Evolutionary conservation across 768 basidiomycete species (phyloP).

Genomic region (Filobasidium floriforme): DNA sequence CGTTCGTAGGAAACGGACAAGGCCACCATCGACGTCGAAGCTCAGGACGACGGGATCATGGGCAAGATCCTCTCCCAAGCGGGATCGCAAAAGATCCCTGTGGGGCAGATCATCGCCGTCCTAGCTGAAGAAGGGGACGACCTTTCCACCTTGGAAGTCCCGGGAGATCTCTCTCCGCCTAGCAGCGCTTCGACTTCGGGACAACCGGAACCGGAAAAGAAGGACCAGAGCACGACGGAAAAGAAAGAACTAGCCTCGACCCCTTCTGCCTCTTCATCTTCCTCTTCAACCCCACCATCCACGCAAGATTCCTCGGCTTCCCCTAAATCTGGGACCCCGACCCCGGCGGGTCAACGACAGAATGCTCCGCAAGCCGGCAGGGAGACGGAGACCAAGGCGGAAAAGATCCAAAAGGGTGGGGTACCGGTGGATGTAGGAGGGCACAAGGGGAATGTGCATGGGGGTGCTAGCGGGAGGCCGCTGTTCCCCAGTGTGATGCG

Average conservation of each 20-base stretch:
- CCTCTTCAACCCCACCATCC: conserved; percentile 27
- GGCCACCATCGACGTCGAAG: conserved; percentile 47
- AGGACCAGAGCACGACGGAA: not conserved
- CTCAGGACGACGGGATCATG: conserved; percentile 45
- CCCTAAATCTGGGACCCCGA: conserved; percentile 7
- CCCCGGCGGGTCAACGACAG: not conserved
- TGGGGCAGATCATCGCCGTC: conserved; percentile 83
- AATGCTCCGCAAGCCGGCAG: conserved; percentile 3
- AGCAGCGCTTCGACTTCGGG: conserved; percentile 24
- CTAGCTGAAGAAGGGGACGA: conserved; percentile 95
- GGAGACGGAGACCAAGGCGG: conserved; percentile 21
- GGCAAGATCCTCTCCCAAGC: conserved; percentile 57
- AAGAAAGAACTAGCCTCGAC: conserved; percentile 12
- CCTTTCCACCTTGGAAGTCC: conserved; percentile 67
- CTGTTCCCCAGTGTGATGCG: conserved; percentile 87
- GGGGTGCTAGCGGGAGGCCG: conserved; percentile 4
- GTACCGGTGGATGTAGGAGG: not conserved
- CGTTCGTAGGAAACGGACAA: conserved; percentile 45
- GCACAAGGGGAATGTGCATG: not conserved
- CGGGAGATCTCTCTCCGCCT: conserved; percentile 36
- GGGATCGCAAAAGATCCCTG: conserved; percentile 73
- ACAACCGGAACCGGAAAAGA: not conserved
- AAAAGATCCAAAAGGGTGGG: conserved; percentile 12
- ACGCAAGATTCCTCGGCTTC: not conserved
- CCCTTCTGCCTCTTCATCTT: no score